Evolutionary conservation across 768 basidiomycete species (phyloP).

Genomic region (Favolaschia claudopus): DNA sequence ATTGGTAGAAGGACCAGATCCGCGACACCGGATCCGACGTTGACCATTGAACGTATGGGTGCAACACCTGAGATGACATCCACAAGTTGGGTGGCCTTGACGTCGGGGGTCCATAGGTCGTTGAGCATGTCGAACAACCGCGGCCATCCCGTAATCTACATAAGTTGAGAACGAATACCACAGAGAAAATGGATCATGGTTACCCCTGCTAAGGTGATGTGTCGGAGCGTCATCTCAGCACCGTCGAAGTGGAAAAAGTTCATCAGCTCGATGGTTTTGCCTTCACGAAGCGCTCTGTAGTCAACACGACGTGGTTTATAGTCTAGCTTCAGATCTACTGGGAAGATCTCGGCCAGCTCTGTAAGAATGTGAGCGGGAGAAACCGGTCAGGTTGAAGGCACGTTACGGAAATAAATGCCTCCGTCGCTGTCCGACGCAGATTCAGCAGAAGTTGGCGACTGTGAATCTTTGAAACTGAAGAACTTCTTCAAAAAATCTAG

Average conservation of each 20-base stretch:
- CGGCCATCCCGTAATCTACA: constrained; percentile 91
- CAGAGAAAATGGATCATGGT: no score
- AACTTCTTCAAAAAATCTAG: constrained; percentile 98
- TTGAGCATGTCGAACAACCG: constrained; percentile 91
- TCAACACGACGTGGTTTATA: constrained; percentile 98
- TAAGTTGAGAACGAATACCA: constrained; percentile 38
- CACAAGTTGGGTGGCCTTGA: constrained; percentile 96
- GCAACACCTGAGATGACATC: constrained; percentile 97
- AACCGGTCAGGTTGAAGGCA: background rate
- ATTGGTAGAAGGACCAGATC: constrained; percentile 96
- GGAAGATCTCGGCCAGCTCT: constrained; percentile 96
- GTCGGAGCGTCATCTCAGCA: constrained; percentile 96
- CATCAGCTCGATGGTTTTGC: constrained; percentile 96
- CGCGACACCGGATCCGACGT: constrained; percentile 96
- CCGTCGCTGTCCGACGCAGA: constrained; percentile 46
- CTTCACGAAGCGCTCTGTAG: constrained; percentile 88
- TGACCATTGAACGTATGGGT: constrained; percentile 95
- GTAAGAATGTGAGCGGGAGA: constrained; percentile 3
- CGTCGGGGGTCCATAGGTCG: constrained; percentile 98
- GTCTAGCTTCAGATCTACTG: constrained; percentile 94
- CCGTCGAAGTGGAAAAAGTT: constrained; percentile 99
- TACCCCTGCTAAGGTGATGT: constrained; percentile 91
- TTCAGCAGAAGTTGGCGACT: constrained; percentile 42
- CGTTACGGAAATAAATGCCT: constrained; percentile 77
- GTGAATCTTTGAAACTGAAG: constrained; percentile 83